These are phyloP conservation scores for Tolypocladium amazonense DNA, from an alignment of 2,329 filamentous ascomycete species.

Conservation along the genomic window DNA sequence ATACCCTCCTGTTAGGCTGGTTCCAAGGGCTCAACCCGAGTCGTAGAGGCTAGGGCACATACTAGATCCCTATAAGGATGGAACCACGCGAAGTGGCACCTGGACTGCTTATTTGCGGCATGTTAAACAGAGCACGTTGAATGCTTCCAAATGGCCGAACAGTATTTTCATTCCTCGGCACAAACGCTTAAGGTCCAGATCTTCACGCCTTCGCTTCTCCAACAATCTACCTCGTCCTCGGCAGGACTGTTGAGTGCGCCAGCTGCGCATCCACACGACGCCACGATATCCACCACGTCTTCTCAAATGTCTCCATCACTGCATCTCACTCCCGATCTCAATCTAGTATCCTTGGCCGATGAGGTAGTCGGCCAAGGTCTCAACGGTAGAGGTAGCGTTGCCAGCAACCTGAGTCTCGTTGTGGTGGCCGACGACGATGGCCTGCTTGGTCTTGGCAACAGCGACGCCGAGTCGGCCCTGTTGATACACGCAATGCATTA, in stretches of 20 bases:
- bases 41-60: neutral
- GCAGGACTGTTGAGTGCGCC: neutral
- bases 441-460: conserved; percentile 78
- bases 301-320: neutral
- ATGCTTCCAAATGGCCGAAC: neutral
- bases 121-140: conserved; percentile 9
- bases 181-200: conserved; percentile 4
- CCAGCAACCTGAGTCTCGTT: conserved; percentile 61
- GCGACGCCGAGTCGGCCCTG: conserved; percentile 69
- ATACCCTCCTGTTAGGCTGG: neutral
- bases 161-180: conserved; percentile 1
- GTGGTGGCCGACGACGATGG: conserved; percentile 84
- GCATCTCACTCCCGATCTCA: conserved; percentile 3
- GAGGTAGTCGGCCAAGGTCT: conserved; percentile 80
- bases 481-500: neutral
- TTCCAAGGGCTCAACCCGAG: neutral
- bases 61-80: neutral
- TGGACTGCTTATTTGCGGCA: conserved; percentile 18
- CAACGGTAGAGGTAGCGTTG: conserved; percentile 67
- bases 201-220: conserved; percentile 1
- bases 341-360: conserved; percentile 65
- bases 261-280: neutral
- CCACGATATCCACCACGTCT: neutral
- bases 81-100: conserved; percentile 6
- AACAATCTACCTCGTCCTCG: neutral